Conservation (phyloP, 352 stramenopile genomes). For the Pythium scleroteichum region DNA sequence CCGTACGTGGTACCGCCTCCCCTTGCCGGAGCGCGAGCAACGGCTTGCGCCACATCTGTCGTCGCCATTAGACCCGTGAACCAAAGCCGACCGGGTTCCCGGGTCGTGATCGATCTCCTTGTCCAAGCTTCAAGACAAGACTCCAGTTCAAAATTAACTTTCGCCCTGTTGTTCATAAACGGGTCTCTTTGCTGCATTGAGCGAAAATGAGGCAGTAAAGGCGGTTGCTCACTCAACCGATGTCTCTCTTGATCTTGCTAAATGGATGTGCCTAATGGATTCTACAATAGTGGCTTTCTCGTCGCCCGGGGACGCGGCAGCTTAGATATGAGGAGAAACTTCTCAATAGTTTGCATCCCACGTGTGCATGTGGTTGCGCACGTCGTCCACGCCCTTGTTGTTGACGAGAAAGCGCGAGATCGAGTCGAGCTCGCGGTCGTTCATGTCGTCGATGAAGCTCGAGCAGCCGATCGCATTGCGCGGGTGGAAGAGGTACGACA, state of each 20-base stretch:
- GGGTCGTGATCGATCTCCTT: too few relatives aligned
- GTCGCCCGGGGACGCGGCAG: background rate
- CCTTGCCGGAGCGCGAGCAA: background rate
- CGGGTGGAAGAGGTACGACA: constrained; percentile 98
- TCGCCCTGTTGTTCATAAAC: too few relatives aligned
- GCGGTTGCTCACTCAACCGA: too few relatives aligned
- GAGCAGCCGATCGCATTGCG: constrained; percentile 79
- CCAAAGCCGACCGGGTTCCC: too few relatives aligned
- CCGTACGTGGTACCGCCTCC: constrained; percentile 11
- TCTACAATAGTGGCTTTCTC: too few relatives aligned
- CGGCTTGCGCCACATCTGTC: background rate
- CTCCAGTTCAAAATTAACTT: background rate
- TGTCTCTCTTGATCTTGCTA: too few relatives aligned
- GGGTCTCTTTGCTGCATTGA: too few relatives aligned
- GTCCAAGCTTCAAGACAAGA: too few relatives aligned
- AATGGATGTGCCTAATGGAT: too few relatives aligned
- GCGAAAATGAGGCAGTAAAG: too few relatives aligned
- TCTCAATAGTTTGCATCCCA: constrained; percentile 76
- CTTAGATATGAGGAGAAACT: background rate
- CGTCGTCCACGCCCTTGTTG: constrained; percentile 51
- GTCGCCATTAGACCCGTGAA: constrained; percentile 8
- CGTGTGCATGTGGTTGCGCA: constrained; percentile 68
- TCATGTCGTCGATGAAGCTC: constrained; percentile 90
- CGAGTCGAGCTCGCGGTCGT: constrained; percentile 88
- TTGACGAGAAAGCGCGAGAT: constrained; percentile 71